Base-by-base conservation (phyloP, 352 stramenopile genomes). In the Globisporangium barbulae region DNA sequence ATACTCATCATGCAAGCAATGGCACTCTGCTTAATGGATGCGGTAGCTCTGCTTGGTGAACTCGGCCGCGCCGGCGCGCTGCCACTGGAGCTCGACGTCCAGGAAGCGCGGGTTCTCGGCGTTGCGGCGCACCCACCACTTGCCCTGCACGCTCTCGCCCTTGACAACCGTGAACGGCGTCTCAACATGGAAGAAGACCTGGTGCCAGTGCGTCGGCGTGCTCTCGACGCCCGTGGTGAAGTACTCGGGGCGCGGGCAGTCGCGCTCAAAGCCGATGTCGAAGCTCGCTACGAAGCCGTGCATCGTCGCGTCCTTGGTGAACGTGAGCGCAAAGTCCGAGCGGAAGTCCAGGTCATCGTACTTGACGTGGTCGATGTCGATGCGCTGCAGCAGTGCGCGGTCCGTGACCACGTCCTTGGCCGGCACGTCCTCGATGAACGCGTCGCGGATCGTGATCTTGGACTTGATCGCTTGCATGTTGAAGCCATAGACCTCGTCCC, bases 161-260 rank as follows among this genome's bases (percentile, higher is more conserved):
- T 78, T 69, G 44, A 72, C 70, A 13, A 97, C 85, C 0, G 63
- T 65, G 53, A 98, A 85, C 9, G 90, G 83, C 41, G 89, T 73
- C 37, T 83, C 75, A n/a, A 98, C 60, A 74, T 98, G 98, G 69
- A 99, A 98, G n/a, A 98, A 94, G 15, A 97, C 96, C 70, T 99
- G 97, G 73, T 99, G 98, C 97, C 97, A 99, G 75, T 99, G 97
- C 10, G 97, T 99, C 59, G 98, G 97, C 21, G 84, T 90, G 52
- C 77, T 89, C 64, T 94, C 81, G 15, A 74, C 75, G 44, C 85
- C 91, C 4, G 97, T 99, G 3, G 90, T 98, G 68, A 99, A 99
- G 61, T 91, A 95, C 61, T 99, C 88, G 15, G 97, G 96, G 65
- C 96, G 97, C 35, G 87, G 78, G 59, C 96, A 90, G 59, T 86